Evolutionary conservation across 768 basidiomycete species (phyloP), one percentile per base, ranked within the genome.

Genomic region (Lactarius psammicola): DNA sequence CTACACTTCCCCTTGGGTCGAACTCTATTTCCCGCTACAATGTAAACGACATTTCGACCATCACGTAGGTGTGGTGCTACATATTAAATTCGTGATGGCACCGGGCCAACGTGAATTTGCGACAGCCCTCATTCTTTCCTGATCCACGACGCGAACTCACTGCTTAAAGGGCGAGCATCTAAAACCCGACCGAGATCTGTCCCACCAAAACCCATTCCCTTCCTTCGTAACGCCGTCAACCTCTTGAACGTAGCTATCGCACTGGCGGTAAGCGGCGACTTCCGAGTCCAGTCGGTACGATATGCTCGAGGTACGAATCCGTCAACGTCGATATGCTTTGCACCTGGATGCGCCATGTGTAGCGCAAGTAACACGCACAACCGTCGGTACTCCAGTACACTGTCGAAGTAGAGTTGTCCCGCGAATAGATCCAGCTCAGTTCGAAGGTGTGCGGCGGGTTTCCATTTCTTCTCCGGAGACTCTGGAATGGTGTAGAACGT

Each of bases 391-490:
- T 31, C 33, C 46, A 13, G 10, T 11, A 1, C 4, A 20, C 33
- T 11, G 44, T 62, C 60, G 8, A 42, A 42, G 18, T 42, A 42
- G 17, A 42, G 42, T 42, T 42, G 42, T 7, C 42, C 42, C 18
- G 60, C 60, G 5, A 23, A 62, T 5, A 62, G 60, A 23, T 38
- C 26, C 9, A 62, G 49, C 34, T 54, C 13, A 4, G n/a, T 31
- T 20, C 23, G 23, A 7, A 62, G 20, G 44, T 42, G 31, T 8
- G 33, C 6, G 8, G 60, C 9, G 6, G 26, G n/a, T n/a, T n/a
- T n/a, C 49, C 36, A 23, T 34, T 34, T 9, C 3, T 8, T 34
- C 33, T 4, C 7, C 33, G 33, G 33, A 34, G 33, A 34, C 1
- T 34, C 33, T 8, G 33, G 33, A 9, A 34, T 34, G 33, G 33